phyloP scores from a whole-genome alignment of 129 eudicot species.

The Flaveria brownii region DNA sequence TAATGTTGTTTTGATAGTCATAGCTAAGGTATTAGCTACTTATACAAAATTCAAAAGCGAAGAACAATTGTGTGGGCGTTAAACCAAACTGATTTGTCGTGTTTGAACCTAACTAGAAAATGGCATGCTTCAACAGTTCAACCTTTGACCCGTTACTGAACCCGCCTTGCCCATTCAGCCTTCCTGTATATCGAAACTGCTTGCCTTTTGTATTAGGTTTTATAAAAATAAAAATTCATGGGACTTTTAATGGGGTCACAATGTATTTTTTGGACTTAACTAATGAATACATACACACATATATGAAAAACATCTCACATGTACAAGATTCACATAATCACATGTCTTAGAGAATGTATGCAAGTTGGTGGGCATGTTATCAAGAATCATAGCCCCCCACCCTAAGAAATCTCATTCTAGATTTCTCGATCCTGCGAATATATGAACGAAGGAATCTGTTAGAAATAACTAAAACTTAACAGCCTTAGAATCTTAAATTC shows the following conservation, averaged over 20 bases:
- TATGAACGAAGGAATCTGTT: constrained; percentile 36
- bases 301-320: constrained; percentile 24
- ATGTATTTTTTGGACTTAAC: background rate
- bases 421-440: constrained; percentile 43
- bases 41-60: background rate
- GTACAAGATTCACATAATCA: constrained; percentile 25
- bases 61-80: background rate
- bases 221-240: constrained; percentile 2
- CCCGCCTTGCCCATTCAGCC: no score
- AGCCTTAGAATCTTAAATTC: constrained; percentile 19
- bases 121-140: background rate
- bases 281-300: background rate
- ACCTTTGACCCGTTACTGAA: background rate
- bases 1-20: background rate
- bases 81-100: background rate
- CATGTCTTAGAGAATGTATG: constrained; percentile 15
- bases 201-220: constrained; percentile 5
- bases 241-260: background rate
- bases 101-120: background rate
- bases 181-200: background rate
- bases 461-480: constrained; percentile 19
- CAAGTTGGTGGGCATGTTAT: constrained; percentile 44
- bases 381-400: constrained; percentile 47
- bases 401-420: constrained; percentile 38
- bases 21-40: background rate